Base-by-base conservation (phyloP, 768 basidiomycete species). In the Hypholoma sublateritium region DNA sequence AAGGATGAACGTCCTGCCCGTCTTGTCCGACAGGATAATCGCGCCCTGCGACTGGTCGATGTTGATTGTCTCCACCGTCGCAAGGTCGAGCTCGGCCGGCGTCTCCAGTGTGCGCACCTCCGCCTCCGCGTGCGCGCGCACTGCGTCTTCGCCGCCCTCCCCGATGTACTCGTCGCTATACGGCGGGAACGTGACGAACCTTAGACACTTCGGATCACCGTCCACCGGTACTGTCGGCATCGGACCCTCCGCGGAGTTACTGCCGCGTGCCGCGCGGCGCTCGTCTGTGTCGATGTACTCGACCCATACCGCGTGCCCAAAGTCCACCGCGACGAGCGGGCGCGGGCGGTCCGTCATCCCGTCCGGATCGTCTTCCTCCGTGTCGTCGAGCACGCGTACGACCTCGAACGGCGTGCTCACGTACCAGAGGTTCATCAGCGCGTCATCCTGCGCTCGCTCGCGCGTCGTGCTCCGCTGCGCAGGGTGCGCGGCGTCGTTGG, bases 271-370 rank as follows among this genome's bases (percentile, higher is more conserved):
- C 5, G 51, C 52, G n/a, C 53, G 42, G 11, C 55, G 61, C 9
- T 59, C 60, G 14, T 62, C 64, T 4, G 32, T 50, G 22, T 66
- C 63, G 17, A 54, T 46, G 63, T 85, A 83, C 64, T 90, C 88
- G 46, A 95, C 83, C 83, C 91, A 89, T 35, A 91, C 87, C 16
- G 93, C 89, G 64, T 93, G 91, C 41, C 91, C 90, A 72, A 95
- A 95, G 66, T 95, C 85, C 6, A 94, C 87, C 0, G 88, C 88
- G n/a, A 90, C 83, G 13, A 90, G 77, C 21, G 88, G 88, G 2
- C 88, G 77, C 17, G 85, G 84, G 4, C 84, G 76, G 28, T 83
- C 84, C 24, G 36, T 37, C 54, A 65, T 58, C 2, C 59, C 63
- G 0, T 64, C 68, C 1, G 72, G 77, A 1, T 72, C 77, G 8